phyloP scores from a whole-genome alignment of 2,329 filamentous ascomycete genomes.

The Acephala macrosclerotiorum region DNA sequence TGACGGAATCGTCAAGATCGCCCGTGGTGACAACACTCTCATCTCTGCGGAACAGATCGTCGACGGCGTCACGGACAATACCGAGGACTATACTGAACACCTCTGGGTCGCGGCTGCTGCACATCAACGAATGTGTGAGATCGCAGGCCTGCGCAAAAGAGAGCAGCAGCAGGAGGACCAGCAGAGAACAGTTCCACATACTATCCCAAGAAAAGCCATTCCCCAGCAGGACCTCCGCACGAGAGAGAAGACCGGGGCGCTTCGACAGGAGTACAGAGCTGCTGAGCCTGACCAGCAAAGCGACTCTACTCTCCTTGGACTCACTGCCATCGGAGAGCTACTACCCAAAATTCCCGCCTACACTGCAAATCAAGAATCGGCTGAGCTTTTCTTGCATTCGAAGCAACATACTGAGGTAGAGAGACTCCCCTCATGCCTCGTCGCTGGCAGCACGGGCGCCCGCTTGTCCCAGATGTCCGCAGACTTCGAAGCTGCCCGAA shows the following conservation, averaged over 20 bases:
- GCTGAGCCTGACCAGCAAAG: not conserved
- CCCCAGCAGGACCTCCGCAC: not conserved
- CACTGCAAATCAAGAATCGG: not conserved
- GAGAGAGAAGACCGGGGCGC: not conserved
- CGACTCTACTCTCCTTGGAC: not conserved
- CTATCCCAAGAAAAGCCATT: not conserved
- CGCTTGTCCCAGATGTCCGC: not conserved
- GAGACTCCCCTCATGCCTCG: not conserved
- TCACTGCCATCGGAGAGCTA: not conserved
- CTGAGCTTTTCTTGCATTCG: not conserved
- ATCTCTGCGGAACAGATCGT: not conserved
- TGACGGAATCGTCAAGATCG: not conserved
- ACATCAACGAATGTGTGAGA: not conserved
- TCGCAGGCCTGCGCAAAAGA: no score
- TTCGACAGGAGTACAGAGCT: slow-evolving; percentile 7
- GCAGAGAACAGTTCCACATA: not conserved
- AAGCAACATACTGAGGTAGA: no score
- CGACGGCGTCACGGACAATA: not conserved
- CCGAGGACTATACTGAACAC: not conserved
- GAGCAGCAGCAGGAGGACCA: no score
- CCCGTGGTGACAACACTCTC: not conserved
- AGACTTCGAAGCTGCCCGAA: not conserved
- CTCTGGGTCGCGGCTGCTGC: not conserved
- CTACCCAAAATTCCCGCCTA: not conserved
- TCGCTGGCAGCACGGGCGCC: not conserved